Evolutionary conservation across 345 rosid species (phyloP), one percentile per base, ranked within the genome.

Genomic region (Melastoma malabathricum): DNA sequence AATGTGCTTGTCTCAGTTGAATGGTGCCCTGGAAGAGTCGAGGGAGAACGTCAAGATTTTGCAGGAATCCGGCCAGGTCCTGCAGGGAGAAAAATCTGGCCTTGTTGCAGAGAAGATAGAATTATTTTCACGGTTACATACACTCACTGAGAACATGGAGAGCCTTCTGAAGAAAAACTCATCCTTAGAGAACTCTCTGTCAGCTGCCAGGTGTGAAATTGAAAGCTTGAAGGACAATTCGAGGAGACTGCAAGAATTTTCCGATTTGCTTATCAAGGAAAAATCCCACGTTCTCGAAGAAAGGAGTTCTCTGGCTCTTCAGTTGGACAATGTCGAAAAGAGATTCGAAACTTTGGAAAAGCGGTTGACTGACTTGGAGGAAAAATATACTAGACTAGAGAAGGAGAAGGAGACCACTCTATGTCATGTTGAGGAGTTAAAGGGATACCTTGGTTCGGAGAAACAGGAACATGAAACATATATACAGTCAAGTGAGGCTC

Each of bases 101-200:
- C 88, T 84, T 52, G 67, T 69, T 17, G 44, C 77, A 53, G 98
- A 87, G 68, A 81, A 82, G 73, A 74, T 87, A n/a, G 64, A 67
- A 51, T 52, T 90, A 55, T 83, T 90, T 52, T 84, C 93, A 57
- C 98, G 86, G 61, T 64, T 90, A 57, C 92, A 84, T 59, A 59
- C 66, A 34, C 77, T 80, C 73, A 72, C 89, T 13, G 87, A 75
- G 68, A 83, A 69, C 71, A 84, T 75, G 84, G 78, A 82, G 76
- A 77, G 64, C 68, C 77, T 79, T 57, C 63, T 81, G 63, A 85
- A 75, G 69, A 75, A 72, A 69, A 82, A 79, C 47, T 51, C 78
- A 39, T 58, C 57, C 27, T 52, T 80, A 67, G 83, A 79, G 68
- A 73, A 67, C 44, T 73, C 87, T 16, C 73, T 80, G 47, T 60